A percentile compares a stretch with the other conserved stretches of the same genome.
phyloP scores from a whole-genome alignment of 257 asterid genomes.

The Perilla frutescens region DNA sequence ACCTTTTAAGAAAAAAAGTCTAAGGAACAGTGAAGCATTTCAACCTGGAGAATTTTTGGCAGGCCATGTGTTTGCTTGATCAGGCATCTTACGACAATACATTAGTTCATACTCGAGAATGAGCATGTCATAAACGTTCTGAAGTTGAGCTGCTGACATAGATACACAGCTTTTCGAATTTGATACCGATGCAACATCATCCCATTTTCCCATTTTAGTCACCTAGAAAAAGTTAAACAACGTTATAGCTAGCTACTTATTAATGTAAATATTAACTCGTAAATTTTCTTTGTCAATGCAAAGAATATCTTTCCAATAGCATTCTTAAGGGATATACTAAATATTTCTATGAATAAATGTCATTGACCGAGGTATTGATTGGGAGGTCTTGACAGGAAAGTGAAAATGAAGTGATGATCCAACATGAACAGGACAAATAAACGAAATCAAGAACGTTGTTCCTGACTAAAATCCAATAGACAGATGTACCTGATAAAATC shows the following conservation, averaged over 20 bases:
- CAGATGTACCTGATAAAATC: constrained; percentile 59
- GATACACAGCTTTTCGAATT: constrained; percentile 36
- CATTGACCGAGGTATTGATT: neutral
- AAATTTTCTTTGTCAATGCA: neutral
- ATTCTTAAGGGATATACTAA: neutral
- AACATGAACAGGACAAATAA: neutral
- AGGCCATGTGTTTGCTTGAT: constrained; percentile 38
- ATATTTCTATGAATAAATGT: no score
- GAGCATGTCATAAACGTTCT: constrained; percentile 53
- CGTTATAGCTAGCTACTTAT: neutral
- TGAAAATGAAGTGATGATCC: neutral
- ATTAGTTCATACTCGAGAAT: constrained; percentile 66
- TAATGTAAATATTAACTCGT: neutral
- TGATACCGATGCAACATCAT: constrained; percentile 57
- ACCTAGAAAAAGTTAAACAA: constrained; percentile 46
- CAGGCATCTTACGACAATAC: constrained; percentile 52
- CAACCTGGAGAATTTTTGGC: constrained; percentile 39
- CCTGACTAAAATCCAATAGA: neutral
- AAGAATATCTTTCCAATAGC: neutral
- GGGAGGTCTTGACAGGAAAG: neutral
- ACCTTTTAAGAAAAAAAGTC: neutral
- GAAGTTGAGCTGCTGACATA: constrained; percentile 57
- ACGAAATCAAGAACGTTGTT: neutral
- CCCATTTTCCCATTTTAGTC: constrained; percentile 67
- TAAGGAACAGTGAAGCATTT: neutral